Base-by-base conservation (phyloP, 371 early-diverging fungal species). In the Conidiobolus coronatus region DNA sequence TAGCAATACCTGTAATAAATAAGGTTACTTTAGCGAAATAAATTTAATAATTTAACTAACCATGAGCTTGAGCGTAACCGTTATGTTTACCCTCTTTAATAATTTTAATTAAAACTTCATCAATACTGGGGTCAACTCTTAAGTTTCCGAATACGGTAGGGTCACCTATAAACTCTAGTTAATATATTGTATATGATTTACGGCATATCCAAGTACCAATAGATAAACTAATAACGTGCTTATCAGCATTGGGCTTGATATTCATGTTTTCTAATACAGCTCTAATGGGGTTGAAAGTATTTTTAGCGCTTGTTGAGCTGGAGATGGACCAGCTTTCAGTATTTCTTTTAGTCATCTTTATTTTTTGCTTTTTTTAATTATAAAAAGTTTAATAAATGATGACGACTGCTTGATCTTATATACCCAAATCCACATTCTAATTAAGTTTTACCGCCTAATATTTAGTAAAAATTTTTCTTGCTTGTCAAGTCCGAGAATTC, bases 71-170 rank as follows among this genome's bases (percentile, higher is more conserved):
- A 15, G 73, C 70, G 53, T 91, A 91, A 13, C 92, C 92, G 53
- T 68, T 68, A 34, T 59, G 44, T 15, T 42, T 36, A n/a, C 33
- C 34, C 11, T 22, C 22, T 17, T 63, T 50, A n/a, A 85, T 52
- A 34, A 74, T 67, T 45, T 70, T 66, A 24, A 68, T 59, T 36
- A 86, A 68, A 36, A 82, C 77, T 8, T 84, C 76, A 43, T 75
- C 73, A 42, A 63, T 67, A 40, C 58, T 67, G 17, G 68, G 55
- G 55, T 81, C 70, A 14, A 79, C 67, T 56, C 83, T 79, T 63
- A 88, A 79, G 67, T 91, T 89, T 39, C 88, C 91, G 67, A 82
- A 88, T 34, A 77, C 68, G 5, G 90, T 88, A 9, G 90, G 90
- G 58, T 91, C 90, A 42, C 89, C 75, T 68, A 53, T 22, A 9